Evolutionary conservation across 1,284 basidiomycete species (phyloP), one percentile per base, ranked within the genome.

Genomic region (Inonotus obliquus): DNA sequence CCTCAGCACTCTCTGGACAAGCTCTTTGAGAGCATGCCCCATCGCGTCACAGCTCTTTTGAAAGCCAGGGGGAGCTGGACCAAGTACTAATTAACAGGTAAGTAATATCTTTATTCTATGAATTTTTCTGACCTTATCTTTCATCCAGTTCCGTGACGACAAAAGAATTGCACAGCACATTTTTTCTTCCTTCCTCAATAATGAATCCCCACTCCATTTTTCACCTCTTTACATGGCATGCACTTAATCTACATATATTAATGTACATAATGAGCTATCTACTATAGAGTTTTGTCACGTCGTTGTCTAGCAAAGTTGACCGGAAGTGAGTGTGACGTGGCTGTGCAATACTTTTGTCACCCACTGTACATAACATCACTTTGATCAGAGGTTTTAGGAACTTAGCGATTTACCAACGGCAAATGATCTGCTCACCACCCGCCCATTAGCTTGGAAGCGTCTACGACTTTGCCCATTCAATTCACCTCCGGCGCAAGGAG

Each of bases 1-100:
- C 54, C 49, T 17, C 35, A 49, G 25, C 44, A 57, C 19, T 61
- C 61, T 64, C 61, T 68, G 25, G 17, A 57, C 19, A 61, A 55
- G 11, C 63, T 71, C 11, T 67, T 65, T 57, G 61, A 63, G 1
- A 68, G 66, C 45, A 64, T 69, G 54, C 66, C 68, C 29, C 21
- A 52, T 9, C 52, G 66, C 41, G 61, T 71, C 19, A 54, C 55
- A 37, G 66, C 65, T 35, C 45, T 70, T n/a, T 52, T 63, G 21
- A 58, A 64, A 45, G 65, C 66, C 11, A 38, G 66, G 47, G 68
- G 69, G 14, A 58, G 59, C 10, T 54, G 67, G 58, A 71, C 69
- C 32, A 65, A 65, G 55, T 69, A 70, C 62, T 70, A 66, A 48
- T 37, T 58, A 21, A 19, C 9, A 27, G 19, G 23, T 45, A 45